phyloP scores from a whole-genome alignment of 768 basidiomycete genomes.

The Asterophora lycoperdoides region DNA sequence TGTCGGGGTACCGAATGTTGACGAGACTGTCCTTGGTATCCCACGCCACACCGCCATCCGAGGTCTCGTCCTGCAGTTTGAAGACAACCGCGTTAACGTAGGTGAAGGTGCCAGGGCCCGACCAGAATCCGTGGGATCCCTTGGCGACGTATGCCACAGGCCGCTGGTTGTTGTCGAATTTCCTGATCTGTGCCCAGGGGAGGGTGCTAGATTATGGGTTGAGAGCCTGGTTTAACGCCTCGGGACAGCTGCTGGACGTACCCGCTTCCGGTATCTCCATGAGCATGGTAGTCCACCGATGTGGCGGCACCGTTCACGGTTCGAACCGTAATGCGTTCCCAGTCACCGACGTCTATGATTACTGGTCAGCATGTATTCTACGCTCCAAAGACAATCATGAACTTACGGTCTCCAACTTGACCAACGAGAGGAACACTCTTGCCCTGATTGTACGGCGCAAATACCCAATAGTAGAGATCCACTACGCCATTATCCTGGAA shows the following conservation, averaged over 20 bases:
- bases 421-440: conserved; percentile 13
- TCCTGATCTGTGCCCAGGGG: conserved; percentile 12
- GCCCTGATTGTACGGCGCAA: conserved; percentile 17
- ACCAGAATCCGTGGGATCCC: conserved; percentile 19
- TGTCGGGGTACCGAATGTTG: conserved; percentile 13
- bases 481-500: conserved; percentile 15
- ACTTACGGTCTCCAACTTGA: conserved; percentile 16
- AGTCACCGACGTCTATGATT: conserved; percentile 15
- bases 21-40: conserved; percentile 13
- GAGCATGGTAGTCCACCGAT: conserved; percentile 18
- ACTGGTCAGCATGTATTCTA: not conserved
- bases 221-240: not conserved
- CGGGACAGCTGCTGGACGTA: not conserved
- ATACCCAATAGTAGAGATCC: conserved; percentile 17
- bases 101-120: conserved; percentile 15
- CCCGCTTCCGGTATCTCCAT: conserved; percentile 15
- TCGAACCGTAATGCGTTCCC: conserved; percentile 18
- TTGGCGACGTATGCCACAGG: conserved; percentile 17
- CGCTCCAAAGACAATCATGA: not conserved
- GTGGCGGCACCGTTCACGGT: conserved; percentile 17
- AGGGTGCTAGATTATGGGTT: conserved; percentile 11
- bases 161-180: conserved; percentile 17
- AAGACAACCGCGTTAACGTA: conserved; percentile 14
- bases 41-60: conserved; percentile 15
- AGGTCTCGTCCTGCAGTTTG: conserved; percentile 14